A percentile compares a stretch with the other conserved stretches of the same genome.
Conservation (phyloP, 192 early-diverging fungal genomes). For the Obelidium mucronatum region DNA sequence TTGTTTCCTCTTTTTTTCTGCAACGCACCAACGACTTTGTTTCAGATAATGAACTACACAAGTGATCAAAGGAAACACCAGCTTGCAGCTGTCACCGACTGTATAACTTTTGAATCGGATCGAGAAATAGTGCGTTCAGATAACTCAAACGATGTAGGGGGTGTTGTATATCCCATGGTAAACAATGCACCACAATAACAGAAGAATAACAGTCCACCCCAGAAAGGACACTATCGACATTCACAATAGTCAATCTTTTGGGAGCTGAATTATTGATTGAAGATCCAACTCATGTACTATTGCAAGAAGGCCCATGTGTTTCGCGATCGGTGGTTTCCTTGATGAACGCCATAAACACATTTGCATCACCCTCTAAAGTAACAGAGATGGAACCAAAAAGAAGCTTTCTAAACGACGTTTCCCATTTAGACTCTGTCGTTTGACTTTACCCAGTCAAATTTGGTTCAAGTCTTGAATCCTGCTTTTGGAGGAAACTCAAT, state of each 20-base stretch:
- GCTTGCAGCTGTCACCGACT: conserved; percentile 2
- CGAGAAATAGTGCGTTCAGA: not conserved
- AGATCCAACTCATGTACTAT: conserved; percentile 15
- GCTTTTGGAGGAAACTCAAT: conserved; percentile 26
- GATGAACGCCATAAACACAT: conserved; percentile 9
- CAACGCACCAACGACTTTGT: not conserved
- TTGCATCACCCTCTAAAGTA: conserved; percentile 13
- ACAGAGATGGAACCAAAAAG: not conserved
- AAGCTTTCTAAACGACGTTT: not conserved
- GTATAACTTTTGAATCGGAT: conserved; percentile 10
- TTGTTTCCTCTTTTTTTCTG: not conserved
- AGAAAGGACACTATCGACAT: conserved; percentile 1
- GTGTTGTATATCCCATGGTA: not conserved
- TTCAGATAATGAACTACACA: not conserved
- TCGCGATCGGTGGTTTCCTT: conserved; percentile 4
- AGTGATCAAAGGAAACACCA: not conserved
- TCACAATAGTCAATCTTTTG: conserved; percentile 21
- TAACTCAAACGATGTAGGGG: not conserved
- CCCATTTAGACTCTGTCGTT: not conserved
- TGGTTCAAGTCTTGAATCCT: not conserved
- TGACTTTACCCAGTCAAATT: conserved; percentile 25
- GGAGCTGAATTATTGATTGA: conserved; percentile 18
- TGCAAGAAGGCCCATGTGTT: conserved; percentile 27
- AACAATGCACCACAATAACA: not conserved
- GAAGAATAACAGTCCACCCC: not conserved